A percentile compares a stretch with the other conserved stretches of the same genome.
These are phyloP conservation scores for Suillus fuscotomentosus DNA, from an alignment of 768 basidiomycete genomes.

Conservation along the genomic window DNA sequence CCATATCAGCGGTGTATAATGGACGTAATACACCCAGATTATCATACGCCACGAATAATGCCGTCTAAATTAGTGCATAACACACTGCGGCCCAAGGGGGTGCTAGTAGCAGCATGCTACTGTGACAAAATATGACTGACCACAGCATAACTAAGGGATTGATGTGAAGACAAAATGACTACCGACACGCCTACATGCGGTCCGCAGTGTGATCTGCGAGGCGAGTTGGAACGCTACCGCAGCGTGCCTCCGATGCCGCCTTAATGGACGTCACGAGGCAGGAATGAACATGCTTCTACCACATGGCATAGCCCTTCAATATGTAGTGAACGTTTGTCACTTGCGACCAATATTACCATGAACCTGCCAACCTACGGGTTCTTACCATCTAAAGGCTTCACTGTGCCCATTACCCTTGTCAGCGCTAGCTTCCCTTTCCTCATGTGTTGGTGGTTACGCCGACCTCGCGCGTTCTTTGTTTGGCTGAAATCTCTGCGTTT, in stretches of 20 bases:
- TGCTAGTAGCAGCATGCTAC: not conserved
- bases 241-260: slow-evolving; percentile 20
- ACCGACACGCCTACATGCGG: not conserved
- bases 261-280: slow-evolving; percentile 12
- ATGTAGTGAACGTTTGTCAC: slow-evolving; percentile 22
- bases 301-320: slow-evolving; percentile 21
- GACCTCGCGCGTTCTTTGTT: not conserved
- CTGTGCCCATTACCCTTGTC: slow-evolving; percentile 25
- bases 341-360: slow-evolving; percentile 26
- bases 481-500: not conserved
- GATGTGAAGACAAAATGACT: slow-evolving; percentile 2
- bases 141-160: not conserved
- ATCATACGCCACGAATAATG: not conserved
- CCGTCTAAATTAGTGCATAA: not conserved
- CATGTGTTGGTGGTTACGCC: slow-evolving; percentile 17
- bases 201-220: slow-evolving; percentile 1
- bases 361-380: slow-evolving; percentile 27
- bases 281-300: slow-evolving; percentile 16
- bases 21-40: not conserved
- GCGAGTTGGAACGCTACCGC: slow-evolving; percentile 12
- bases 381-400: slow-evolving; percentile 26
- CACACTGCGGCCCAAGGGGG: not conserved
- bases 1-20: not conserved
- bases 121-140: not conserved
- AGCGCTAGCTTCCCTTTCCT: slow-evolving; percentile 24